These are phyloP conservation scores for Colletotrichum sp. DNA, from an alignment of 2,329 filamentous ascomycete species.

Conservation along the genomic window DNA sequence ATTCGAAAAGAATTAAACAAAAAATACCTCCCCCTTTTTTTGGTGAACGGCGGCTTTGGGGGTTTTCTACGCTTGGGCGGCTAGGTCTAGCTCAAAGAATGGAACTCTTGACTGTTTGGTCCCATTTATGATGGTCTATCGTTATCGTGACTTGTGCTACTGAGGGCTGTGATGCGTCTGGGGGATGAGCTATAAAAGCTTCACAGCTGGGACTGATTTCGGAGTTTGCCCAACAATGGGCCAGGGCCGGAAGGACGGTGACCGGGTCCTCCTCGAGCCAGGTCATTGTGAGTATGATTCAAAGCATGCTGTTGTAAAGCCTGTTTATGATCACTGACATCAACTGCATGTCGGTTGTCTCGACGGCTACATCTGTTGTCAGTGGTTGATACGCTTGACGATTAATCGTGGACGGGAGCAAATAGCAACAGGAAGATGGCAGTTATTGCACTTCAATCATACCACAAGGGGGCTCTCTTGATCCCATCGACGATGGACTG, in stretches of 20 bases:
- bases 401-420: not conserved
- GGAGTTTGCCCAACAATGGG: not conserved
- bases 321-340: not conserved
- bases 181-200: not conserved
- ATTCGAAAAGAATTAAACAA: not conserved
- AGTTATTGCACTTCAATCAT: not conserved
- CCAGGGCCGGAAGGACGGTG: not conserved
- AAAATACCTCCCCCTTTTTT: not conserved
- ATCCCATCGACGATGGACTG: not conserved
- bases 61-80: conserved; percentile 16
- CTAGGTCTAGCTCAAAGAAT: conserved; percentile 21
- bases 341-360: not conserved
- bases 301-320: not conserved
- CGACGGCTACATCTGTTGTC: not conserved
- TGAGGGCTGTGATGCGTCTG: not conserved
- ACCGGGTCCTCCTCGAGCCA: not conserved
- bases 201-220: not conserved
- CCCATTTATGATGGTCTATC: not conserved
- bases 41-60: conserved; percentile 14
- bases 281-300: not conserved
- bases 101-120: conserved; percentile 20
- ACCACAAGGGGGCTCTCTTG: not conserved
- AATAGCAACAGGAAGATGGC: not conserved
- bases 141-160: not conserved
- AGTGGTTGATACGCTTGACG: not conserved